Conservation (phyloP, 257 asterid genomes). For the Rhazya stricta region DNA sequence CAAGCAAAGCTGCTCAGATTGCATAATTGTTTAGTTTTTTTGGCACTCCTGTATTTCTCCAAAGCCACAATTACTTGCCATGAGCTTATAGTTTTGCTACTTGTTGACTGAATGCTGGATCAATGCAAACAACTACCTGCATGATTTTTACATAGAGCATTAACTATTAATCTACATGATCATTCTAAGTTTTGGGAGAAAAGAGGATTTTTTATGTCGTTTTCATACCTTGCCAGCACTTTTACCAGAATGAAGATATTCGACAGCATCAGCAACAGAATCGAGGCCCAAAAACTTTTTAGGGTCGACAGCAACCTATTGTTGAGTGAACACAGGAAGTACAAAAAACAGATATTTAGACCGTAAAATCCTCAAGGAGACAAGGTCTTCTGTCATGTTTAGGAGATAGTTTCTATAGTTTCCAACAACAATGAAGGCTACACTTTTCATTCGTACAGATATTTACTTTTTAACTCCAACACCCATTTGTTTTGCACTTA, state of each 20-base stretch:
- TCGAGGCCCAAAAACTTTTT: constrained; percentile 61
- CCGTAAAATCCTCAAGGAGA: background rate
- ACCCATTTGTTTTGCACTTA: no score
- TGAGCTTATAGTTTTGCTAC: constrained; percentile 46
- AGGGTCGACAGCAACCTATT: constrained; percentile 70
- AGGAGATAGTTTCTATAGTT: background rate
- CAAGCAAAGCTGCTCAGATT: background rate
- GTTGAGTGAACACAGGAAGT: constrained; percentile 9
- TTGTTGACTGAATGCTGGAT: constrained; percentile 49
- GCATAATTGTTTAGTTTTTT: background rate
- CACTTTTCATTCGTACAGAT: no score
- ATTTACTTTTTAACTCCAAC: no score
- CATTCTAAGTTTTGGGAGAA: background rate
- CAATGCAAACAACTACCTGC: constrained; percentile 87
- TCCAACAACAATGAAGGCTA: no score
- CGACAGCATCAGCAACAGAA: constrained; percentile 87
- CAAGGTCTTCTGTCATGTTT: background rate
- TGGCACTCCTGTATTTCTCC: background rate
- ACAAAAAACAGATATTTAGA: background rate
- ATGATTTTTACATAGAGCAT: constrained; percentile 2
- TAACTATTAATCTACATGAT: background rate
- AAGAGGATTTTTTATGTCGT: background rate
- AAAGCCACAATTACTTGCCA: background rate
- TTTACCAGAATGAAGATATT: constrained; percentile 85
- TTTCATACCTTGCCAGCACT: constrained; percentile 90